Evolutionary conservation across 2,329 filamentous ascomycete species (phyloP).

Genomic region (Arthrobotrys conoides): DNA sequence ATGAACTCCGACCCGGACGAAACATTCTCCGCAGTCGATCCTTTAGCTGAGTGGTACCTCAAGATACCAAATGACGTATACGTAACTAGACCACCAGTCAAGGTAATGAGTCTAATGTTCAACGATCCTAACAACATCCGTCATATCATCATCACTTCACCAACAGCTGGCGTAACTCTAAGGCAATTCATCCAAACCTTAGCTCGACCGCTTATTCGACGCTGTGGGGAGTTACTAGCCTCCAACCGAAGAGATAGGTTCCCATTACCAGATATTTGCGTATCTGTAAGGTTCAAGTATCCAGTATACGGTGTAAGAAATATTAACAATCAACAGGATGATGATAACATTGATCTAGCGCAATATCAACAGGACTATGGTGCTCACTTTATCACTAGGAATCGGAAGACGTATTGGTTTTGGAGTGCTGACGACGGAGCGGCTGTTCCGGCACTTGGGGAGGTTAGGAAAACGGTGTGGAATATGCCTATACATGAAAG

Average conservation of each 20-base stretch:
- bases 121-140: not conserved
- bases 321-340: not conserved
- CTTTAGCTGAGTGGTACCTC: not conserved
- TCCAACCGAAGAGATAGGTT: not conserved
- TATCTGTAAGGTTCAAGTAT: not conserved
- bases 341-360: not conserved
- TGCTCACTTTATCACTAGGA: not conserved
- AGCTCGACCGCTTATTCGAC: not conserved
- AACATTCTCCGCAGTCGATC: not conserved
- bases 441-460: not conserved
- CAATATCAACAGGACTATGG: not conserved
- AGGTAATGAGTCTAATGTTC: not conserved
- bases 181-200: not conserved
- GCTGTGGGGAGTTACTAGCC: not conserved
- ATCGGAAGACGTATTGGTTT: not conserved
- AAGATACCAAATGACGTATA: constrained; percentile 9
- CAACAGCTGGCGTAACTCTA: not conserved
- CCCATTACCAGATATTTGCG: not conserved
- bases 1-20: not conserved
- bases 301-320: not conserved
- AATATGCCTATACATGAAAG: not conserved
- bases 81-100: constrained; percentile 16
- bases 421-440: not conserved
- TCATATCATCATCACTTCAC: not conserved
- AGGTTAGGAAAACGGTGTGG: not conserved